phyloP scores from a whole-genome alignment of 805 yeast species.

The Cyberlindnera xishuangbannaensis region DNA sequence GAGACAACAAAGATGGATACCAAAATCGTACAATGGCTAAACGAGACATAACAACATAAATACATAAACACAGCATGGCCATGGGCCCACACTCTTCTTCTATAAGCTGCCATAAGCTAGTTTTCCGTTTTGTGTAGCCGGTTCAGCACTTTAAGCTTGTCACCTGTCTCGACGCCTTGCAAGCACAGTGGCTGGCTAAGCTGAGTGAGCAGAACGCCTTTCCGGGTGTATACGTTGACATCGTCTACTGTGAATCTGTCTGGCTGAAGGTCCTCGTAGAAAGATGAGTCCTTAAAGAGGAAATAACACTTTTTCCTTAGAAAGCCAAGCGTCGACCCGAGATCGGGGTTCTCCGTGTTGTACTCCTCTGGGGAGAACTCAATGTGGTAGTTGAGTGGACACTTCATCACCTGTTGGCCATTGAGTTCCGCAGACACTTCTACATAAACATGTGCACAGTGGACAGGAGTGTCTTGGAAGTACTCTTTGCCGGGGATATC shows the following conservation, averaged over 20 bases:
- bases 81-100: background rate
- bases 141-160: conserved; percentile 31
- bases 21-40: too few relatives aligned
- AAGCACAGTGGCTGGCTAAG: conserved; percentile 44
- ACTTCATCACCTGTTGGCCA: conserved; percentile 18
- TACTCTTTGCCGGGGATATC: conserved; percentile 51
- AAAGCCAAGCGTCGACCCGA: conserved; percentile 62
- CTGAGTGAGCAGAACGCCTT: conserved; percentile 26
- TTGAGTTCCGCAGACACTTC: conserved; percentile 4
- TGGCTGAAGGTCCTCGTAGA: conserved; percentile 24
- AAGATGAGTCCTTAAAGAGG: conserved; percentile 43
- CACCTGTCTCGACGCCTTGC: conserved; percentile 50
- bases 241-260: conserved; percentile 25
- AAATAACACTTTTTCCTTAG: conserved; percentile 51
- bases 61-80: background rate
- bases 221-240: conserved; percentile 31
- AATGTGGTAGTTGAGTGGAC: conserved; percentile 53
- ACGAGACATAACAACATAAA: too few relatives aligned
- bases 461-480: conserved; percentile 68
- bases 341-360: conserved; percentile 49
- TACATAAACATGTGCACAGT: conserved; percentile 67
- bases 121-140: background rate
- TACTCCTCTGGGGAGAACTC: conserved; percentile 83
- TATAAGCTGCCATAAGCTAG: background rate
- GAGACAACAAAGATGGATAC: too few relatives aligned